Evolutionary conservation across 768 basidiomycete genomes (phyloP).

Genomic region (Pisolithus sp.): DNA sequence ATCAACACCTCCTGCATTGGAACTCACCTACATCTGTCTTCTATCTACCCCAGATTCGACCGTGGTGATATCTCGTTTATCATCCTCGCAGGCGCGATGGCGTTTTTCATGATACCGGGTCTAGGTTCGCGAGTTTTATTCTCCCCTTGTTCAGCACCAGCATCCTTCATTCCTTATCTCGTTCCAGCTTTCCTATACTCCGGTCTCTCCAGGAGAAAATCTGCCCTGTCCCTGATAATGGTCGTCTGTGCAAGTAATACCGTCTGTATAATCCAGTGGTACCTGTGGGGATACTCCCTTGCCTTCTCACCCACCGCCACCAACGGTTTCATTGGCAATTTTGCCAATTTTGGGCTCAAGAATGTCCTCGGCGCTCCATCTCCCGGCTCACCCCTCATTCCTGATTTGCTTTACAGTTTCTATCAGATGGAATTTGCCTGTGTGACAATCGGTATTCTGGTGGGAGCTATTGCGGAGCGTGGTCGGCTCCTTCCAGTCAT

Average conservation of each 20-base stretch:
- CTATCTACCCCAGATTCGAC: slow-evolving; percentile 45
- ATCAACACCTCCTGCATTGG: background rate
- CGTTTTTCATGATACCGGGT: slow-evolving; percentile 73
- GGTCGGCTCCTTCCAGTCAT: slow-evolving; percentile 77
- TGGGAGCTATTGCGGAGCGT: slow-evolving; percentile 82
- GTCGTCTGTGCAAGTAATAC: slow-evolving; percentile 67
- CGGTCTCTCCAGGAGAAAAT: slow-evolving; percentile 67
- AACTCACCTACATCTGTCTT: background rate
- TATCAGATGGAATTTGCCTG: slow-evolving; percentile 86
- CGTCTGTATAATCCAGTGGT: slow-evolving; percentile 77
- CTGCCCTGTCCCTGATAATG: slow-evolving; percentile 69
- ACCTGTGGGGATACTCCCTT: slow-evolving; percentile 76
- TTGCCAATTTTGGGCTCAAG: slow-evolving; percentile 70
- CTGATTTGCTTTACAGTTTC: slow-evolving; percentile 76
- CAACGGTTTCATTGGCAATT: slow-evolving; percentile 74
- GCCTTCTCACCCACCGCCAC: slow-evolving; percentile 76
- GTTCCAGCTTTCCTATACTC: slow-evolving; percentile 64
- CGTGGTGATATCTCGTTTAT: slow-evolving; percentile 70
- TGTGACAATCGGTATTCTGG: slow-evolving; percentile 69
- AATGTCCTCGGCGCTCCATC: slow-evolving; percentile 67
- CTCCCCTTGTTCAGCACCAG: background rate
- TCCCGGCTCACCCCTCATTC: slow-evolving; percentile 75
- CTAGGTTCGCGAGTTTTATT: slow-evolving; percentile 39
- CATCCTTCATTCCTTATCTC: background rate
- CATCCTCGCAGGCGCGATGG: slow-evolving; percentile 62